Evolutionary conservation across 495 filamentous ascomycete genomes (phyloP), one percentile per base, ranked within the genome.

Genomic region (Massariosphaeria phaeospora): DNA sequence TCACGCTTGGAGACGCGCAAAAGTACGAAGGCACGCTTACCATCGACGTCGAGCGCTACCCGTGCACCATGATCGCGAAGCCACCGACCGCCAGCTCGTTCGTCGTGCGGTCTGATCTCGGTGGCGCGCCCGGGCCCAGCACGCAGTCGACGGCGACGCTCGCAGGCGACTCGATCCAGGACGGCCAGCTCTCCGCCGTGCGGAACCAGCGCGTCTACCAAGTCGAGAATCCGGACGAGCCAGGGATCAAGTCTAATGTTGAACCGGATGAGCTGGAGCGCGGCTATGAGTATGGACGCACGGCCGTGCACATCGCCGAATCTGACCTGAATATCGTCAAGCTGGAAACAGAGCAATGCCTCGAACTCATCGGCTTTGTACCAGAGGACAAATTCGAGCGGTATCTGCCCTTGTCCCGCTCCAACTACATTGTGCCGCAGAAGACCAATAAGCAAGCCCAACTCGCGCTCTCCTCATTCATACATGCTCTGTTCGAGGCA

Each of bases 241-340:
- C 83, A 1, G 89, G 89, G 26, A 86, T 87, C 3, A 97, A 94
- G 70, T 76, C 77, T 49, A 90, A 96, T 45, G 84, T 99, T 26
- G 81, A 84, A 8, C 81, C 80, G 26, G 90, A 94, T 11, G 84
- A 93, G 29, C 75, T 97, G 30, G 90, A 87, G 29, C 95, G 88
- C 65, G 94, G 94, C 0, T 99, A 93, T 64, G 85, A 88, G 63
- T 99, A 97, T 69, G 94, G 94, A 47, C 79, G 88, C 33, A 96
- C 91, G 0, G 88, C 88, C 0, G 91, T 97, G 1, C 84, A 85
- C 57, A 95, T 99, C 61, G 85, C 79, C 59, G 83, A 86, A 56
- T 84, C 84, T 0, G 94, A 99, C 55, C 75, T 84, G 57, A 84
- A 87, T 41, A 77, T 95, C 44, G 90, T 86, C 2, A 87, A 82